These are phyloP conservation scores for Eimeria necatrix DNA, from an alignment of 169 alveolate species.

Conservation along the genomic window DNA sequence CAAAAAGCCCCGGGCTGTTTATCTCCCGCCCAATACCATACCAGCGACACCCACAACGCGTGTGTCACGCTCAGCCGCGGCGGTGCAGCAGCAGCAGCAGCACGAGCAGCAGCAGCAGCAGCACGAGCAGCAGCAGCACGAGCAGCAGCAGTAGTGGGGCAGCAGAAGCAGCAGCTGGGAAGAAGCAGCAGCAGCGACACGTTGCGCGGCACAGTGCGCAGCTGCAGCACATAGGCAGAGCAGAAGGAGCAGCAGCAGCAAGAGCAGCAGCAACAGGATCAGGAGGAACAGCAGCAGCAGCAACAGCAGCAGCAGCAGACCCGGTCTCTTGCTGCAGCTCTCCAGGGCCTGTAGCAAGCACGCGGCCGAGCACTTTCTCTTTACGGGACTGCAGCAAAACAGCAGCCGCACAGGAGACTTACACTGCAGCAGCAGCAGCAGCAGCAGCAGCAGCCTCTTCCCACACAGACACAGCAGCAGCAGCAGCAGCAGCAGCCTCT, in stretches of 20 bases:
- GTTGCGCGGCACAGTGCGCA: no score
- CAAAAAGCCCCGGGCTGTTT: not conserved
- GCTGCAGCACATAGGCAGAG: not conserved
- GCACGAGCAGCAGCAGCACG: slow-evolving; percentile 47
- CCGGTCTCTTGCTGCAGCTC: slow-evolving; percentile 44
- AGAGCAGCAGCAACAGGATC: not conserved
- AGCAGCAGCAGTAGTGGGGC: not conserved
- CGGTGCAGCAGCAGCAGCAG: slow-evolving; percentile 27
- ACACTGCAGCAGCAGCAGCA: not conserved
- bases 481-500: not conserved
- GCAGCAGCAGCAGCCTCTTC: not conserved
- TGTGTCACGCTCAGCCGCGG: slow-evolving; percentile 71
- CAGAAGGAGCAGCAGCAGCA: not conserved
- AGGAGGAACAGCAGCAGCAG: not conserved
- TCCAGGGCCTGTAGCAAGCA: slow-evolving; percentile 72
- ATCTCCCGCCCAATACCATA: slow-evolving; percentile 74
- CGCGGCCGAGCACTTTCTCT: slow-evolving; percentile 62
- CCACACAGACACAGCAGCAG: not conserved
- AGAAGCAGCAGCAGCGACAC: no score
- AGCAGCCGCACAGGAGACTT: no score
- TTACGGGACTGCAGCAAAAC: slow-evolving; percentile 5
- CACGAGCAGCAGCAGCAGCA: slow-evolving; percentile 46
- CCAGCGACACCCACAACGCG: slow-evolving; percentile 65
- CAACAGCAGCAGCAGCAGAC: slow-evolving; percentile 59
- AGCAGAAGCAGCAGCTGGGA: slow-evolving; percentile 16